Conservation (phyloP, 345 rosid species). For the Moricandia arvensis region DNA sequence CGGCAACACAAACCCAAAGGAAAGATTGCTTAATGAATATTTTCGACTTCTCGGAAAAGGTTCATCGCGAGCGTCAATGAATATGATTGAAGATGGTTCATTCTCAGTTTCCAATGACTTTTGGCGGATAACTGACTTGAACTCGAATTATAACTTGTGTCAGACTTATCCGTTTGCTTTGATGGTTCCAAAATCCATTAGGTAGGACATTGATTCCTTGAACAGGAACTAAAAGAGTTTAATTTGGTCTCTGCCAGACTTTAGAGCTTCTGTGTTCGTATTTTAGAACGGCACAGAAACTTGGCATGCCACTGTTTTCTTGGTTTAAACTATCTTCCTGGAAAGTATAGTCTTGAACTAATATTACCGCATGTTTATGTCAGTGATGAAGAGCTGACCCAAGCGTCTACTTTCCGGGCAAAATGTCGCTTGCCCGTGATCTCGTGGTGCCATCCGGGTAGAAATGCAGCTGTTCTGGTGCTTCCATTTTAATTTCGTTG, state of each 20-base stretch:
- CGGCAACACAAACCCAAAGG: slow-evolving; percentile 66
- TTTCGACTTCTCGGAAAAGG: slow-evolving; percentile 82
- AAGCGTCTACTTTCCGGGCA: slow-evolving; percentile 88
- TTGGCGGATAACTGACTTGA: slow-evolving; percentile 84
- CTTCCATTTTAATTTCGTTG: slow-evolving; percentile 23
- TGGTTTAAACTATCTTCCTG: slow-evolving; percentile 16
- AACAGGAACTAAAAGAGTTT: neutral
- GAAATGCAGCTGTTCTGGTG: slow-evolving; percentile 21
- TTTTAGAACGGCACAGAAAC: slow-evolving; percentile 7
- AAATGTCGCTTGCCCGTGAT: slow-evolving; percentile 83
- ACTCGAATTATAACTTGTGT: slow-evolving; percentile 66
- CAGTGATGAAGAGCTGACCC: slow-evolving; percentile 84
- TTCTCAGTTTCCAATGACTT: slow-evolving; percentile 68
- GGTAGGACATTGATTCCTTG: slow-evolving; percentile 47
- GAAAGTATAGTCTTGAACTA: neutral
- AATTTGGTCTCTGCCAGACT: slow-evolving; percentile 7
- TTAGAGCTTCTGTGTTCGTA: slow-evolving; percentile 22
- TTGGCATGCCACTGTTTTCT: slow-evolving; percentile 11
- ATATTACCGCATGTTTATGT: slow-evolving; percentile 25
- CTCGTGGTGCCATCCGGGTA: slow-evolving; percentile 97
- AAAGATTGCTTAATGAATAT: slow-evolving; percentile 85
- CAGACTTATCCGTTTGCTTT: slow-evolving; percentile 89
- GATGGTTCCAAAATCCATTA: slow-evolving; percentile 78
- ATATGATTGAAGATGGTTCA: slow-evolving; percentile 65
- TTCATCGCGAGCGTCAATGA: slow-evolving; percentile 57